Percentiles rank a stretch among this genome's conserved stretches.
phyloP scores from a whole-genome alignment of 805 yeast genomes.

The Hanseniaspora lindneri region DNA sequence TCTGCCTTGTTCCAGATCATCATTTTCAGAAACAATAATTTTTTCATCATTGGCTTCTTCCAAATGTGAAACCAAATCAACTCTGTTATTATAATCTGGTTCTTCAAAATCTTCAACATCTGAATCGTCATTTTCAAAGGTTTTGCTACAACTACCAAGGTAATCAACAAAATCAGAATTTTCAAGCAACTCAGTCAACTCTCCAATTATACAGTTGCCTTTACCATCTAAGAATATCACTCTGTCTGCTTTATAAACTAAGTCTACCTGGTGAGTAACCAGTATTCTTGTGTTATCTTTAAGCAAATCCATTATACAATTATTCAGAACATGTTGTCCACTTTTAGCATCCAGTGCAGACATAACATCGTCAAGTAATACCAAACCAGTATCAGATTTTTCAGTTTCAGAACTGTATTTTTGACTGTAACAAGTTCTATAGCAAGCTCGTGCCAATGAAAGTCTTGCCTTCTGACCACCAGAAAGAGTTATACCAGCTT shows the following conservation, averaged over 20 bases:
- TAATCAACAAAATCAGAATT: conserved; percentile 38
- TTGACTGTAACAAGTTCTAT: conserved; percentile 48
- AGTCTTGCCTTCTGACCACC: conserved; percentile 85
- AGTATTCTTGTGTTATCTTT: conserved; percentile 52
- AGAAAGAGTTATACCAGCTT: conserved; percentile 72
- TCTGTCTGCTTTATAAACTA: conserved; percentile 57
- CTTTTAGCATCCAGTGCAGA: conserved; percentile 83
- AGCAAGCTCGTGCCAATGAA: conserved; percentile 67
- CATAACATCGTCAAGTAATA: conserved; percentile 61
- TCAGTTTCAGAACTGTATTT: not conserved
- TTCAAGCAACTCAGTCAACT: conserved; percentile 40
- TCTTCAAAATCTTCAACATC: conserved; percentile 20
- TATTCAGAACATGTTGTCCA: conserved; percentile 63
- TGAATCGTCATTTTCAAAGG: conserved; percentile 20
- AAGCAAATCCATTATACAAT: conserved; percentile 52
- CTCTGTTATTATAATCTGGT: conserved; percentile 20
- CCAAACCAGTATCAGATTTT: not conserved
- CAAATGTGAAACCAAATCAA: conserved; percentile 9
- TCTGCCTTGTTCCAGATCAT: conserved; percentile 27
- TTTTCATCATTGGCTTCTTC: conserved; percentile 17
- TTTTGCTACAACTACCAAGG: conserved; percentile 33
- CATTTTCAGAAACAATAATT: conserved; percentile 12
- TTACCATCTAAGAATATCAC: conserved; percentile 52
- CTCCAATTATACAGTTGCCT: conserved; percentile 54
- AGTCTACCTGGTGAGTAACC: conserved; percentile 74